Base-by-base conservation (phyloP, 2,329 filamentous ascomycete species). In the Clarireedia hainanense region DNA sequence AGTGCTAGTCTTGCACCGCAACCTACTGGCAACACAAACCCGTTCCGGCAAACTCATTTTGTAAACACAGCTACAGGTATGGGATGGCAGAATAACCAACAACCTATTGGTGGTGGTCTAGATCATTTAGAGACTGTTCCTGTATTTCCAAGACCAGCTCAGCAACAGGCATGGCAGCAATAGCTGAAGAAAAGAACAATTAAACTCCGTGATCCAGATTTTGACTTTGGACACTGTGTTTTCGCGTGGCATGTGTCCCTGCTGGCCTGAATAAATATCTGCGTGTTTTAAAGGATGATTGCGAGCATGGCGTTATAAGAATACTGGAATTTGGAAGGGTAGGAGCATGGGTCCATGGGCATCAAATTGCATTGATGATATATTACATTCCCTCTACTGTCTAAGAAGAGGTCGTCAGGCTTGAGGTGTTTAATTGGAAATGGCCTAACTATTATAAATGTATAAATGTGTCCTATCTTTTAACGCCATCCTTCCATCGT, bases 11-110 rank as follows among this genome's bases (percentile, higher is more conserved):
- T 94, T 5, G 79, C 80, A 52, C 83, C 90, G 2, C 90, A 92
- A 66, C 80, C 86, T 1, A 96, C 91, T 0, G 91, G 91, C 7
- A 90, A 83, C 66, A 96, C 91, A 2, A 99, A 99, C 66, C 94
- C 94, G 0, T 97, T 97, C 79, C 82, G 94, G 15, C 91, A 97
- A 68, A 89, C 88, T 47, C 84, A 86, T 4, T 95, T 96, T 70
- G 85, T 95, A 52, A 94, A 95, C 67, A 91, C 95, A 66, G 79
- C 84, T 60, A 95, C 91, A 0, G 91, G 92, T 0, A 79, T 89
- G 70, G 89, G 89, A 1, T 97, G 94, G 90, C 91, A 96, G 70
- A 80, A 86, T 60, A 81, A 82, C 58, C 84, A 86, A 62, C 83
- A 89, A 66, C 81, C 86, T 7, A 92, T 94, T 4, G 88, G 95